These are phyloP conservation scores for Pulveroboletus frians DNA, from an alignment of 768 basidiomycete genomes.

Conservation along the genomic window DNA sequence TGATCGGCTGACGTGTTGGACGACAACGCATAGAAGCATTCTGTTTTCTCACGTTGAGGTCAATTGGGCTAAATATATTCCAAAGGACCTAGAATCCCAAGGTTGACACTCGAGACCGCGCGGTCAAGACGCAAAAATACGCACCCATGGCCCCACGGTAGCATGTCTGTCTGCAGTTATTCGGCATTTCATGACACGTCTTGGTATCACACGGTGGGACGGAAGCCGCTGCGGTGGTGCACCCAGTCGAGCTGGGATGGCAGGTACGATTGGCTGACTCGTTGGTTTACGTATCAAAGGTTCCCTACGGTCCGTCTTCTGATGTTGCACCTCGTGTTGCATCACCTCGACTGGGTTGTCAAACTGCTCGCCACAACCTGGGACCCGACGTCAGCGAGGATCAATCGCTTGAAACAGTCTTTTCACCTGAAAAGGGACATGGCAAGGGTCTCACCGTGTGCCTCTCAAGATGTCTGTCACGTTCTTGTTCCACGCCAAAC, in stretches of 20 bases:
- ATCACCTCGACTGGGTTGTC: conserved; percentile 41
- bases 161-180: conserved; percentile 51
- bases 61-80: conserved; percentile 38
- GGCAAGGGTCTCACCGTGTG: conserved; percentile 38
- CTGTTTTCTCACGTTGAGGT: conserved; percentile 35
- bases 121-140: conserved; percentile 11
- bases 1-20: conserved; percentile 11
- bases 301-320: conserved; percentile 17
- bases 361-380: conserved; percentile 53
- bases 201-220: conserved; percentile 45
- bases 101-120: conserved; percentile 1
- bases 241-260: conserved; percentile 29
- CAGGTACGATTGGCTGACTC: conserved; percentile 32
- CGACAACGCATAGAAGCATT: conserved; percentile 39
- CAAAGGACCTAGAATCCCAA: conserved; percentile 38
- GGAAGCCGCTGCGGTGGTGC: conserved; percentile 43
- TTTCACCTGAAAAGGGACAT: conserved; percentile 41
- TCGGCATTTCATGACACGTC: conserved; percentile 37
- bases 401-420: background rate
- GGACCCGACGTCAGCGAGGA: conserved; percentile 9
- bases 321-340: conserved; percentile 44
- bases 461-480: conserved; percentile 46
- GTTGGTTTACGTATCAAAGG: conserved; percentile 23
- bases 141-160: conserved; percentile 51
- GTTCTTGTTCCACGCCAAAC: conserved; percentile 33